These are phyloP conservation scores for Epichloe typhina DNA, from an alignment of 2,329 filamentous ascomycete genomes.

Conservation along the genomic window DNA sequence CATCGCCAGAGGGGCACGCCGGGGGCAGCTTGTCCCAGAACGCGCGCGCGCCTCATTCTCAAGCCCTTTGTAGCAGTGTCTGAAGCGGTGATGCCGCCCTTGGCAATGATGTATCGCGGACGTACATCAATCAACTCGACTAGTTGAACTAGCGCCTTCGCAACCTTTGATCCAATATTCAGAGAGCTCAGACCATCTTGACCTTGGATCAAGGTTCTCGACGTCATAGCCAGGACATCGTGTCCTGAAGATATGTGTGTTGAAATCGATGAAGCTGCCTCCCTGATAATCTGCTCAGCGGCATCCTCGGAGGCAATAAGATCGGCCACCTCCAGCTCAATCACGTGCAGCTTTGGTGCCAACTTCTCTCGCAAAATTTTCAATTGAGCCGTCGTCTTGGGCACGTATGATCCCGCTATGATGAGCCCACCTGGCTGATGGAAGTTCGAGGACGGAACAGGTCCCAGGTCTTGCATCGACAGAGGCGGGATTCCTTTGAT, in stretches of 20 bases:
- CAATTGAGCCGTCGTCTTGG: constrained; percentile 43
- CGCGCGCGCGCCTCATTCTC: constrained; percentile 34
- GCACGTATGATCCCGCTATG: constrained; percentile 42
- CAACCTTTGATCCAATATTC: constrained; percentile 38
- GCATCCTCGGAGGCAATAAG: constrained; percentile 19
- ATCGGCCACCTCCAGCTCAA: constrained; percentile 27
- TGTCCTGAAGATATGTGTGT: constrained; percentile 24
- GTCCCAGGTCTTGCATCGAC: constrained; percentile 27
- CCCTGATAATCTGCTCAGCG: constrained; percentile 13
- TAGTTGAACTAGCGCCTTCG: constrained; percentile 35
- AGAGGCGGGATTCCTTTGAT: constrained; percentile 36
- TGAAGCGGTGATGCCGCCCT: constrained; percentile 46
- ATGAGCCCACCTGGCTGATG: constrained; percentile 32
- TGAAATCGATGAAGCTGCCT: constrained; percentile 17
- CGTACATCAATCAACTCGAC: constrained; percentile 28
- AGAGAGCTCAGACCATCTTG: constrained; percentile 33
- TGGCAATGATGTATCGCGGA: constrained; percentile 44
- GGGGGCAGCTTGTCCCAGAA: constrained; percentile 42
- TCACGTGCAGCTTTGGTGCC: constrained; percentile 29
- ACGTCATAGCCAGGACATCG: constrained; percentile 46
- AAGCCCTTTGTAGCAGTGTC: constrained; percentile 44
- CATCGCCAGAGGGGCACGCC: constrained; percentile 46
- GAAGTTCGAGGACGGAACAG: constrained; percentile 6
- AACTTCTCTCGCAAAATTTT: constrained; percentile 25
- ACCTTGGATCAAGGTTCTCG: constrained; percentile 31